Evolutionary conservation across 78 protist genomes (phyloP).

Genomic region (Isochrysis galbana): DNA sequence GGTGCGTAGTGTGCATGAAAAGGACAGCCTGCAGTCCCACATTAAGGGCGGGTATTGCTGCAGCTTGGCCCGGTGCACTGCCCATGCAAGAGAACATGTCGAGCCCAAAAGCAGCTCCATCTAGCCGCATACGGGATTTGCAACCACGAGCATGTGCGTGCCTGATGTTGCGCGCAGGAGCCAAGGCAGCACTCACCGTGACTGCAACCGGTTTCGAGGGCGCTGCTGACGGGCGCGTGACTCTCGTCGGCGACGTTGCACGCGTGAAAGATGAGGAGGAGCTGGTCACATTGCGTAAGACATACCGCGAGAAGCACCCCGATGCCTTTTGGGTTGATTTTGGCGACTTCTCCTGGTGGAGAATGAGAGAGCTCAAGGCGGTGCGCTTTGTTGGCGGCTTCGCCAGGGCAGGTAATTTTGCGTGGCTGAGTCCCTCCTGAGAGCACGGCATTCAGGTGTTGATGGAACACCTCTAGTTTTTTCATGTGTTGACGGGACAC

Average conservation of each 20-base stretch:
- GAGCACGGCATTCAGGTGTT: too few relatives aligned
- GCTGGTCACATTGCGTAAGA: not conserved
- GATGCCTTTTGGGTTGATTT: conserved; percentile 16
- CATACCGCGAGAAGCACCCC: not conserved
- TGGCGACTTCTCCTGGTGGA: not conserved
- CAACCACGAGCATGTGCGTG: too few relatives aligned
- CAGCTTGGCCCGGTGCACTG: too few relatives aligned
- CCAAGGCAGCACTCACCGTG: not conserved
- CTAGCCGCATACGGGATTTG: not conserved
- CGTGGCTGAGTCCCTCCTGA: too few relatives aligned
- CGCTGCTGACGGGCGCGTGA: not conserved
- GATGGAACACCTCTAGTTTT: too few relatives aligned
- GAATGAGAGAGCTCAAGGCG: not conserved
- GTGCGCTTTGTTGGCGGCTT: conserved; percentile 3
- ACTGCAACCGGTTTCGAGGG: not conserved
- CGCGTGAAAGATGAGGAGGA: not conserved
- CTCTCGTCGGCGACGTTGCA: conserved; percentile 6
- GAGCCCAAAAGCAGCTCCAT: not conserved
- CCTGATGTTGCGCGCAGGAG: too few relatives aligned
- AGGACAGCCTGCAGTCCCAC: too few relatives aligned
- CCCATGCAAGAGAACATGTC: not conserved
- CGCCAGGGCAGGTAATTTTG: not conserved
- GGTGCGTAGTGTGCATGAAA: too few relatives aligned
- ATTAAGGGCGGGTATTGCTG: too few relatives aligned
- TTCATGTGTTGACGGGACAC: too few relatives aligned